Evolutionary conservation across 2,329 filamentous ascomycete species (phyloP), one percentile per base, ranked within the genome.

Genomic region (Calonectria pteridis): DNA sequence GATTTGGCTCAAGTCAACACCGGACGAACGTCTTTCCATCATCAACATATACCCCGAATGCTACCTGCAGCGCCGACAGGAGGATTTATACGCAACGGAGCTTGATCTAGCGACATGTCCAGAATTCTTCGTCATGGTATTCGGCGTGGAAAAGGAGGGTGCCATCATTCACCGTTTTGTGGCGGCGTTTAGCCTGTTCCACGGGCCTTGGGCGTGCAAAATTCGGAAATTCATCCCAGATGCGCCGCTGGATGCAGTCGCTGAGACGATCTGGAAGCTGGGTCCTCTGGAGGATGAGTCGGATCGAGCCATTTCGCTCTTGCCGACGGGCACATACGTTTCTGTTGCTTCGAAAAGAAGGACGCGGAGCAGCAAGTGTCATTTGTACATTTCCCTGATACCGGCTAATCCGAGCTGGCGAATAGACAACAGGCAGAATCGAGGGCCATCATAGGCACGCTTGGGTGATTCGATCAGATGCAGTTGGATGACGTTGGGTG

Each of bases 111-210:
- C 53, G 2, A 51, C 59, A 1, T 71, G 62, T 16, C 62, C 62
- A 3, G 69, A 68, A 6, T 63, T 72, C 35, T 71, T 67, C 46
- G 62, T 67, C 28, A 68, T 72, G 65, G 55, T 72, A 4, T 72
- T 72, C 9, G 70, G 64, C 16, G 70, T 67, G 2, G 55, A 68
- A 40, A 58, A 64, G 31, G 31, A 28, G 23, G 55, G 59, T 18
- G 40, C 33, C 2, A 35, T 40, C 7, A 23, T 31, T 3, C 58
- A 68, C 26, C 58, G 49, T n/a, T 68, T 72, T n/a, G 49, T 63
- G 13, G 65, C 58, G 18, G 70, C 70, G 7, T 63, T 72, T 23
- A 55, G 35, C 9, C 31, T 72, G 23, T 72, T 72, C 33, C 65
- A 72, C 18, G 55, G 65, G 1, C 65, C 55, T 4, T 72, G 70